Evolutionary conservation across 352 stramenopile genomes (phyloP), one percentile per base, ranked within the genome.

Genomic region (Globisporangium lucens): DNA sequence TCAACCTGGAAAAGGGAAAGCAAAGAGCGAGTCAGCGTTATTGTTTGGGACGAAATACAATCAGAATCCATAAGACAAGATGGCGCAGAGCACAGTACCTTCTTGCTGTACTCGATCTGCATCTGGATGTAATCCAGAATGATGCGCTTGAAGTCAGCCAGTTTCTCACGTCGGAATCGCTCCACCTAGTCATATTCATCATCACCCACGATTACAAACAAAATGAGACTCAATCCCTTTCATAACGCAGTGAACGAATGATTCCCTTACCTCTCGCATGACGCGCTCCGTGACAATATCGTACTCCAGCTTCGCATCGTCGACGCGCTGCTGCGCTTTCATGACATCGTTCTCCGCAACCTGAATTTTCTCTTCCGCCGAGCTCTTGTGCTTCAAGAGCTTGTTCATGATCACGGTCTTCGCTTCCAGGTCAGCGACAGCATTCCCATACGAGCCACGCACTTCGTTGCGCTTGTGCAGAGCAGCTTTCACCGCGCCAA

Each of bases 71-170:
- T 43, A 15, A 43, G 12, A 15, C 36, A 46, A 20, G 38, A 46
- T 46, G 38, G 13, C 13, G 36, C 36, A 36, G 7, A 56, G 0
- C 20, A 8, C 8, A 65, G 2, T 29, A 94, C 89, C 75, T 93
- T 89, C 67, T 97, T 96, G 78, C 98, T 99, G 83, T 98, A 98
- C 66, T 98, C 89, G 67, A 99, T 98, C 75, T 99, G 95, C 74
- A 98, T 89, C 62, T 98, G 85, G 71, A 98, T 98, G 80, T 98
- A 99, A 53, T 99, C 93, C 67, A 99, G 78, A 17, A 99, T 93
- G 62, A 98, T 98, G 53, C 87, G 84, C 68, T 97, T 97, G 71
- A 99, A 98, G 67, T 99, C 97, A 7, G 89, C 86, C 0, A 97
- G 79, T 58, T 98, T 98, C 65, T 98, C 93, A 4, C 90, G 80